Evolutionary conservation across 306 rosid species (phyloP), one percentile per base, ranked within the genome.

Genomic region (Urtica urens): DNA sequence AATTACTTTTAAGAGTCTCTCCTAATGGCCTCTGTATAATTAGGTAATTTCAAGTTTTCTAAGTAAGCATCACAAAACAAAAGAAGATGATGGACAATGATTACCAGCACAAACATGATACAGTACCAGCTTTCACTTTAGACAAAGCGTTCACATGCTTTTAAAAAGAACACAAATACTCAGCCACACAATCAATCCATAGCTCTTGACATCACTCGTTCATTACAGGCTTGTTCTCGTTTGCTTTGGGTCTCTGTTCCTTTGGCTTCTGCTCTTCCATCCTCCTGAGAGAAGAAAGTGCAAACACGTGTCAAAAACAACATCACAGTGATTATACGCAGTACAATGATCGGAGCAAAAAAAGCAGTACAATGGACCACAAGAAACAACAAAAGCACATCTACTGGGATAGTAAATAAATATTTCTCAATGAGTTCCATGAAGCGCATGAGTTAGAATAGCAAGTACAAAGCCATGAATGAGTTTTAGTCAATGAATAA

Each of bases 201-300:
- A 35, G 17, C 29, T 38, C 71, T 24, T 37, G 72, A 40, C 39
- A 41, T 81, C 80, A 90, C 73, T 90, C 95, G 10, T 75, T 85
- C 99, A 90, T 90, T 15, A 90, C 70, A 22, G 96, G 96, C 78
- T 90, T 90, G 69, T 85, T 90, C 73, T 90, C 99, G 31, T 55
- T 90, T 46, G 94, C 96, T 56, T 90, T 90, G 7, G 78, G 76
- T 60, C 31, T 85, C 42, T 79, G 93, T 48, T 90, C 95, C 64
- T 77, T 90, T 1, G 99, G 95, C 79, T 75, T 90, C 72, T 84
- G 97, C 72, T 90, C 99, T 39, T 90, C 95, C 18, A 66, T 14
- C 74, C 82, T 90, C 87, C 99, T 90, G 69, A 42, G 18, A 62
- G 18, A 26, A 29, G 23, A 45, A 16, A 23, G 16, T 29, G 10